phyloP scores from a whole-genome alignment of 352 stramenopile species.

The Globisporangium acanthophoron region DNA sequence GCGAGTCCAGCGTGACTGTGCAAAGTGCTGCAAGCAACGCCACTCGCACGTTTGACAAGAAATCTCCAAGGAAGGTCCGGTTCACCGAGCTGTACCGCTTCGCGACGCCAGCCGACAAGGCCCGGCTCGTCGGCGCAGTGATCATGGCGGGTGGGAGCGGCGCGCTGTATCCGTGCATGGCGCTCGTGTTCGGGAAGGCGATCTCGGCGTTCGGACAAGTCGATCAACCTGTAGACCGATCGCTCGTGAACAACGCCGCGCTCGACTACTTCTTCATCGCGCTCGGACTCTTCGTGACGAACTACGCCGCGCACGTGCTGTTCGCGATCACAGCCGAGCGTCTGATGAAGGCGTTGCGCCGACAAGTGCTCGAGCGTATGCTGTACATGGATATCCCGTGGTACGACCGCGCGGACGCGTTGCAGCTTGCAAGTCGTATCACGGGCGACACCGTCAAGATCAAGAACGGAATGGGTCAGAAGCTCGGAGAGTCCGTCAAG shows the following conservation, averaged over 20 bases:
- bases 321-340: constrained; percentile 15
- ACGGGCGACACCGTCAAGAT: constrained; percentile 24
- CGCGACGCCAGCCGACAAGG: not conserved
- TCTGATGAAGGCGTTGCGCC: constrained; percentile 19
- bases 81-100: not conserved
- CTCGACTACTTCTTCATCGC: constrained; percentile 15
- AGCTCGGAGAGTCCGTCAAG: constrained; percentile 3
- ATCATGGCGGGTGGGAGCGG: not conserved
- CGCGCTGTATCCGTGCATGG: not conserved
- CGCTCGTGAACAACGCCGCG: constrained; percentile 7
- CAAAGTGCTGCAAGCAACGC: too few relatives aligned
- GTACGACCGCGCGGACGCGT: constrained; percentile 19
- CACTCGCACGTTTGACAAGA: too few relatives aligned
- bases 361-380: constrained; percentile 14
- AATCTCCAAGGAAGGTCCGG: too few relatives aligned
- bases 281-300: constrained; percentile 12
- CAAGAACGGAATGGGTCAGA: constrained; percentile 26
- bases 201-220: constrained; percentile 12
- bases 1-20: too few relatives aligned
- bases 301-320: constrained; percentile 11
- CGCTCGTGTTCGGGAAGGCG: constrained; percentile 14
- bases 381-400: constrained; percentile 23
- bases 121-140: not conserved
- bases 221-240: constrained; percentile 1
- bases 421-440: constrained; percentile 14